Evolutionary conservation across 2,329 filamentous ascomycete species (phyloP), one percentile per base, ranked within the genome.

Genomic region (Nemania sp.): DNA sequence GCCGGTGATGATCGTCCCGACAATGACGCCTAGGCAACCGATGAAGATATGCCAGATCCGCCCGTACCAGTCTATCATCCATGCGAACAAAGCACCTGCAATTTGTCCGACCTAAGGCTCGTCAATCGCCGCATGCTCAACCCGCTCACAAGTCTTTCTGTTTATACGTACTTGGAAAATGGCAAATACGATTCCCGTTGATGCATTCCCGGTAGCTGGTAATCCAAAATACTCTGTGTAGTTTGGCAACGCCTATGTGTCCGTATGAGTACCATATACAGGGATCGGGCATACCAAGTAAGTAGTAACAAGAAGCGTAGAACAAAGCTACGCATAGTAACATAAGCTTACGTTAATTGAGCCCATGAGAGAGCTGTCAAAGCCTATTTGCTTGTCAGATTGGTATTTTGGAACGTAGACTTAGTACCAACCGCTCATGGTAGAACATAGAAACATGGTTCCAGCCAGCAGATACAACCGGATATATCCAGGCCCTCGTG

Each of bases 1-100:
- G 7, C 76, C 73, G 51, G 79, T 77, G 23, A 83, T 62, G 47
- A 80, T 72, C 3, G 77, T 76, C 8, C 77, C 78, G n/a, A 80
- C 49, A 40, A 79, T 70, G 24, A 82, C 76, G 36, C 79, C 71
- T 0, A 77, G 56, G 34, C 75, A 76, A 17, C 79, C 77, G 33
- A 77, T 69, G 52, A 72, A 74, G 22, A 79, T 73, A 15, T 73
- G 72, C 52, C 68, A 67, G 3, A 69, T 72, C 17, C 77, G 69
- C 1, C 77, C 77, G 7, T 72, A 67, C 69, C 71, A 75, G 53
- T 79, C 77, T 31, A 74, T 68, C 39, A 75, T 63, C 70, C 74
- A 77, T 20, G 71, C 68, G 54, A 77, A 75, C 2, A 76, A 62
- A 1, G 74, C 72, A 7, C 70, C 75, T 15, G 61, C 67, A 68